Conservation (phyloP, 75 land plant genomes). For the Picea sitchensis region DNA sequence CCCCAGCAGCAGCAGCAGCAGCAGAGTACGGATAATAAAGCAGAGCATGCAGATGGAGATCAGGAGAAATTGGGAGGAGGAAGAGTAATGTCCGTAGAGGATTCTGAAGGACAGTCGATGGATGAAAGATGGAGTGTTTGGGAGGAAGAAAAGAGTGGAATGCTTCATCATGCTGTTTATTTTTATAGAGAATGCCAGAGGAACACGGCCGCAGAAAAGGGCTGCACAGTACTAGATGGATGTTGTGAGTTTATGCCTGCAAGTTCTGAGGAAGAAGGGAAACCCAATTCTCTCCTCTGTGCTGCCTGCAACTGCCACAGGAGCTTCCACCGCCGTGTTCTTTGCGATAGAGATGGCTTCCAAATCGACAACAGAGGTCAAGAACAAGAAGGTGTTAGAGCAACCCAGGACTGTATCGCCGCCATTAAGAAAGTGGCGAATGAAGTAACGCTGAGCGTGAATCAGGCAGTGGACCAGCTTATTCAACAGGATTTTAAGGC, state of each 20-base stretch:
- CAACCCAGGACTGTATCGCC: slow-evolving; percentile 10
- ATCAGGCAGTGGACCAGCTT: background rate
- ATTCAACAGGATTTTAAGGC: background rate
- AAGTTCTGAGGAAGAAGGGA: slow-evolving; percentile 4
- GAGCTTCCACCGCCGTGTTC: slow-evolving; percentile 33
- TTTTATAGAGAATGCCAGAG: slow-evolving; percentile 35
- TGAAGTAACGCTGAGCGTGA: background rate
- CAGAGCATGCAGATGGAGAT: background rate
- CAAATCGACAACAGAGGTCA: background rate
- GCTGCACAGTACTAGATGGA: slow-evolving; percentile 27
- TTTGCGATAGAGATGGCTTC: background rate
- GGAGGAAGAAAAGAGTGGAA: slow-evolving; percentile 8
- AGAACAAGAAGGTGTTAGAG: slow-evolving; percentile 15
- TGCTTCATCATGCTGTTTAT: background rate
- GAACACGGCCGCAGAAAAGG: slow-evolving; percentile 32
- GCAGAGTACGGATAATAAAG: background rate
- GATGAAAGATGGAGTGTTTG: slow-evolving; percentile 1
- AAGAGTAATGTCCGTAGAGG: background rate
- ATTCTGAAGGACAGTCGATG: background rate
- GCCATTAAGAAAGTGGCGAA: background rate
- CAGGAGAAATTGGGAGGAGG: too few species aligned
- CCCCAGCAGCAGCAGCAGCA: slow-evolving; percentile 1
- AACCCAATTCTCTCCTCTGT: slow-evolving; percentile 16
- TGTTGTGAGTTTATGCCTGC: slow-evolving; percentile 41
- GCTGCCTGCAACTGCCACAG: slow-evolving; percentile 39